These are phyloP conservation scores for Hypocreales sp. DNA, from an alignment of 2,329 filamentous ascomycete genomes.

Conservation along the genomic window DNA sequence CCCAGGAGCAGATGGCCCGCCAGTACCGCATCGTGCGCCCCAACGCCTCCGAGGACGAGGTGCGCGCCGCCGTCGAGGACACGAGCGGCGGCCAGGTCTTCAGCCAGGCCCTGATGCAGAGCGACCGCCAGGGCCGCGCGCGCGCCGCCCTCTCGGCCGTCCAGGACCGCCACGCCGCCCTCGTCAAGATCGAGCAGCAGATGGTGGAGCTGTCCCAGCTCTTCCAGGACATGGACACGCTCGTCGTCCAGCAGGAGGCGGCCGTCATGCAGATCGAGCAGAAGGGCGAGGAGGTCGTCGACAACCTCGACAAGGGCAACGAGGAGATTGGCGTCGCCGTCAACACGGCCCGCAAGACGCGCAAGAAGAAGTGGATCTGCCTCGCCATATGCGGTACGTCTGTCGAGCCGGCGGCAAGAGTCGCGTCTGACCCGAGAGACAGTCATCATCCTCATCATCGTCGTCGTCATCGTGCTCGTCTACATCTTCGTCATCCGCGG, in stretches of 20 bases:
- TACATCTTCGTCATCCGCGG: slow-evolving; percentile 27
- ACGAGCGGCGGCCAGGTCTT: slow-evolving; percentile 65
- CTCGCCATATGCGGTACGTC: slow-evolving; percentile 53
- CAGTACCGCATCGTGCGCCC: slow-evolving; percentile 84
- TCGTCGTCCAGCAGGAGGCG: slow-evolving; percentile 76
- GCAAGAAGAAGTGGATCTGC: slow-evolving; percentile 96
- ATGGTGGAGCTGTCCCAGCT: slow-evolving; percentile 77
- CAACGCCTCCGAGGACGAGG: slow-evolving; percentile 63
- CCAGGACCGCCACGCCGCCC: slow-evolving; percentile 66
- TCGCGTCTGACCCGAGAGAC: slow-evolving; percentile 10
- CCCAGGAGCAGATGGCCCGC: slow-evolving; percentile 70
- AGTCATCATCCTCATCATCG: slow-evolving; percentile 37
- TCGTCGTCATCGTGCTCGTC: slow-evolving; percentile 34
- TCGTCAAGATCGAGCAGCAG: slow-evolving; percentile 83
- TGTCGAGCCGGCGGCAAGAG: not conserved
- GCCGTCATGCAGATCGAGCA: slow-evolving; percentile 69
- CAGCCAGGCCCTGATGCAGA: slow-evolving; percentile 70
- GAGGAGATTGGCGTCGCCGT: slow-evolving; percentile 71
- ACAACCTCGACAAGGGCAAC: slow-evolving; percentile 75
- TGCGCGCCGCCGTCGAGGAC: slow-evolving; percentile 63
- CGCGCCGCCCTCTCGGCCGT: slow-evolving; percentile 67
- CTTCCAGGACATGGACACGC: slow-evolving; percentile 76
- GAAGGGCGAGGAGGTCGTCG: slow-evolving; percentile 71
- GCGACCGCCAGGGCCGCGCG: slow-evolving; percentile 67
- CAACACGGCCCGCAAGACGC: slow-evolving; percentile 60